A percentile compares a stretch with the other conserved stretches of the same genome.
Conservation (phyloP, 169 alveolate genomes). For the Amoebophrya sp. region DNA sequence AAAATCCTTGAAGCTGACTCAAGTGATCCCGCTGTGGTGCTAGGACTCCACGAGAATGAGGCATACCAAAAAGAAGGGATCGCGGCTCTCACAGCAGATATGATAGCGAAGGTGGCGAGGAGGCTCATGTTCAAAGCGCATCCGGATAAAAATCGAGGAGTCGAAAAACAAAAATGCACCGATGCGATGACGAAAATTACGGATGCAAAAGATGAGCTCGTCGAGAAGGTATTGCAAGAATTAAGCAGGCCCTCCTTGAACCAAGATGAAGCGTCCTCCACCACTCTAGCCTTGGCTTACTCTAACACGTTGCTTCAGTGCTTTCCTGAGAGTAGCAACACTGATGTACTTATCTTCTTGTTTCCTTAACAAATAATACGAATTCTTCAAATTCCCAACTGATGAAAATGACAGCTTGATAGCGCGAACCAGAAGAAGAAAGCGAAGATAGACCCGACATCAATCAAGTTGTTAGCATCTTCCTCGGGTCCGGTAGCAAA, state of each 20-base stretch:
- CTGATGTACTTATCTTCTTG: neutral
- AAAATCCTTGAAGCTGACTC: neutral
- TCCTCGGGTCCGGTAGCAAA: neutral
- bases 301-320: neutral
- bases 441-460: neutral
- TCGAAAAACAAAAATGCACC: neutral
- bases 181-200: constrained; percentile 10
- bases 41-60: too few relatives aligned
- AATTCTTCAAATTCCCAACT: neutral
- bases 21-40: too few relatives aligned
- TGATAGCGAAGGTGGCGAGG: neutral
- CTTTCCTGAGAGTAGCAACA: neutral
- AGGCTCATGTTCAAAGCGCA: constrained; percentile 6
- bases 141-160: neutral
- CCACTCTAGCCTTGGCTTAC: too few relatives aligned
- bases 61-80: too few relatives aligned
- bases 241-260: too few relatives aligned
- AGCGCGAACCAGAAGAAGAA: constrained; percentile 7
- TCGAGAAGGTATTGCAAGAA: neutral
- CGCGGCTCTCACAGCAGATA: too few relatives aligned
- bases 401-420: neutral
- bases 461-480: neutral
- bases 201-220: neutral
- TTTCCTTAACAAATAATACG: neutral
- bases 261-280: too few relatives aligned